Base-by-base conservation (phyloP, 768 basidiomycete species). In the Hirschioporus abietinus region DNA sequence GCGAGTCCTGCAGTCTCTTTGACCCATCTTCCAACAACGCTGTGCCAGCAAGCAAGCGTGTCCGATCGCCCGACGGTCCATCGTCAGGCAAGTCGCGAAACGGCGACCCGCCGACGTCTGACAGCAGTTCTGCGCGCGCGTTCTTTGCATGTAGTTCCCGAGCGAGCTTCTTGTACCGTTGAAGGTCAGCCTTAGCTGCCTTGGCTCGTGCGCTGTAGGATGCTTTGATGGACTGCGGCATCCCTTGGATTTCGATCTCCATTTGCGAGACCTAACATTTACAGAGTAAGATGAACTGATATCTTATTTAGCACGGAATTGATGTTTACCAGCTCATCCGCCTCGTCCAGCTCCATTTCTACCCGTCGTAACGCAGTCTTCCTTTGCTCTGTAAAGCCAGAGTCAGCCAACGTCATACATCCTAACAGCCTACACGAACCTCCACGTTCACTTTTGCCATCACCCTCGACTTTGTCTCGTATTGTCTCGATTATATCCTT, bases 191-290 rank as follows among this genome's bases (percentile, higher is more conserved):
- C 74, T 95, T 96, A 68, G 92, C 87, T 10, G 85, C 78, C 68
- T 86, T 84, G 64, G 97, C 85, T 67, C 93, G 88, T 23, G 83
- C 76, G 68, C 91, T 88, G 74, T 95, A 96, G 68, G 88, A 85
- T 0, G 88, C 78, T 63, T 91, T 86, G 71, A 95, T 83, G 24
- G 91, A 90, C 73, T 92, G 89, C 0, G 95, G 95, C 74, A 98
- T 95, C 12, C 93, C 92, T 72, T 95, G 95, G 7, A 96, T 89
- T 80, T 99, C 97, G 66, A 99, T 91, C 80, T 98, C 96, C 96
- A 99, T 97, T 85, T 99, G 97, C 61, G 95, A 95, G 70, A 98
- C 86, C 96, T 99, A 70, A 63, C 63, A 69, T 25, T 64, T 26
- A 58, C 15, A 63, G 64, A 25, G 35, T 20, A 57, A 35, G 25